These are phyloP conservation scores for Bacidia gigantensis DNA, from an alignment of 495 filamentous ascomycete genomes.

Conservation along the genomic window DNA sequence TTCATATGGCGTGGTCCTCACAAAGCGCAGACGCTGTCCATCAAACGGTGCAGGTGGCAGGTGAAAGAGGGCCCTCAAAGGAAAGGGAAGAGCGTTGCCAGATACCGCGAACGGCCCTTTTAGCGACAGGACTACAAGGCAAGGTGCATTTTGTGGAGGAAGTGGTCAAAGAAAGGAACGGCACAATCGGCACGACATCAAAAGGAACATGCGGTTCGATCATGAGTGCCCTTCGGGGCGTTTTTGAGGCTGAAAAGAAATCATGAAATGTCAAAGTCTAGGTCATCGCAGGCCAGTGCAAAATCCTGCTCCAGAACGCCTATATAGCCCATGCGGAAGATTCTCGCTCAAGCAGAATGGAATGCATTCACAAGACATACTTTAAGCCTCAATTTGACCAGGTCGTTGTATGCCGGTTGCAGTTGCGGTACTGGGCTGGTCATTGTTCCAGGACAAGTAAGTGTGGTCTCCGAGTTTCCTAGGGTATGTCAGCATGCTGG, in stretches of 20 bases:
- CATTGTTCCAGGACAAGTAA: slow-evolving; percentile 94
- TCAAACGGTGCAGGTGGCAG: no score
- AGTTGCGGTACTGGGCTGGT: slow-evolving; percentile 48
- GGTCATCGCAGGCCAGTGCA: neutral
- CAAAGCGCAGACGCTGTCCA: no score
- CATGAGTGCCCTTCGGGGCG: neutral
- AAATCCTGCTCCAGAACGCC: neutral
- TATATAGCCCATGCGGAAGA: neutral
- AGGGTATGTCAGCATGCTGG: no score
- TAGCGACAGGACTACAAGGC: neutral
- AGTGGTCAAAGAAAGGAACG: neutral
- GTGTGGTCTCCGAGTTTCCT: slow-evolving; percentile 97
- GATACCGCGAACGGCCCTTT: neutral
- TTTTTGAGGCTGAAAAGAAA: neutral
- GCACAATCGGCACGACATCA: neutral
- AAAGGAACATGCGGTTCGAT: neutral
- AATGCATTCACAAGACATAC: no score
- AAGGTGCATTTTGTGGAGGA: neutral
- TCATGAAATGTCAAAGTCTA: neutral
- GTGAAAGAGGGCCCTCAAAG: neutral
- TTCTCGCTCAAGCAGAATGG: no score
- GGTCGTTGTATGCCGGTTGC: slow-evolving; percentile 33
- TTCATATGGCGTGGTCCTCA: neutral
- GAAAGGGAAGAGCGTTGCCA: neutral
- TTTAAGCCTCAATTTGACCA: slow-evolving; percentile 15